Conservation (phyloP, 306 rosid species). For the Glycine latifolia region DNA sequence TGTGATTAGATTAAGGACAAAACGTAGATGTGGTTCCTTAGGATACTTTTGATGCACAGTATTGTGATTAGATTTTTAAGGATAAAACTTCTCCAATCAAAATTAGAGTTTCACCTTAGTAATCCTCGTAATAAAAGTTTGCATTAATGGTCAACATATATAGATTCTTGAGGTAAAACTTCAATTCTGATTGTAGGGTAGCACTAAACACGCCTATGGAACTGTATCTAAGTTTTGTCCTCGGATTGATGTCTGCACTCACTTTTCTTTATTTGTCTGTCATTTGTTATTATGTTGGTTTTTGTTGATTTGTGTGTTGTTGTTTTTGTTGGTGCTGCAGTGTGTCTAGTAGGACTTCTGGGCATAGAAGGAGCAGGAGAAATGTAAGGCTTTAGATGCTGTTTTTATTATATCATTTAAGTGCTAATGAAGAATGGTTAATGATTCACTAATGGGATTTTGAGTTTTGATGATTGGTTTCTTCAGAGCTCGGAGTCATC, state of each 20-base stretch:
- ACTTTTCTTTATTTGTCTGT: slow-evolving; percentile 14
- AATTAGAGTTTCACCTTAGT: neutral
- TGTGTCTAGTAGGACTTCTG: slow-evolving; percentile 73
- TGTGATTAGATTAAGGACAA: neutral
- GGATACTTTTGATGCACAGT: neutral
- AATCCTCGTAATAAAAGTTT: neutral
- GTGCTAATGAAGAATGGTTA: slow-evolving; percentile 7
- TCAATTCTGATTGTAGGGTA: neutral
- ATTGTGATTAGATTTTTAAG: no score
- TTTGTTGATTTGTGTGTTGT: slow-evolving; percentile 2
- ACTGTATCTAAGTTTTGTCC: neutral
- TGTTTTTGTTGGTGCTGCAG: slow-evolving; percentile 50
- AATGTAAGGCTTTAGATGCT: slow-evolving; percentile 63
- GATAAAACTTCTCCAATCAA: neutral
- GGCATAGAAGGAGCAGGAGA: slow-evolving; percentile 80
- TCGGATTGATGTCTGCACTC: neutral
- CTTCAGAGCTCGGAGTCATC: slow-evolving; percentile 78
- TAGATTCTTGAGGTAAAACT: neutral
- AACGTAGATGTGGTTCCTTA: neutral
- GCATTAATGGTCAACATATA: neutral
- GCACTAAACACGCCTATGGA: neutral
- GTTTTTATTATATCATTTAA: neutral
- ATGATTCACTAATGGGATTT: slow-evolving; percentile 28
- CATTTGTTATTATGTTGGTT: slow-evolving; percentile 23
- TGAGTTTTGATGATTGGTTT: slow-evolving; percentile 20